Base-by-base conservation (phyloP, 2,329 filamentous ascomycete species). In the Alternaria sp. region DNA sequence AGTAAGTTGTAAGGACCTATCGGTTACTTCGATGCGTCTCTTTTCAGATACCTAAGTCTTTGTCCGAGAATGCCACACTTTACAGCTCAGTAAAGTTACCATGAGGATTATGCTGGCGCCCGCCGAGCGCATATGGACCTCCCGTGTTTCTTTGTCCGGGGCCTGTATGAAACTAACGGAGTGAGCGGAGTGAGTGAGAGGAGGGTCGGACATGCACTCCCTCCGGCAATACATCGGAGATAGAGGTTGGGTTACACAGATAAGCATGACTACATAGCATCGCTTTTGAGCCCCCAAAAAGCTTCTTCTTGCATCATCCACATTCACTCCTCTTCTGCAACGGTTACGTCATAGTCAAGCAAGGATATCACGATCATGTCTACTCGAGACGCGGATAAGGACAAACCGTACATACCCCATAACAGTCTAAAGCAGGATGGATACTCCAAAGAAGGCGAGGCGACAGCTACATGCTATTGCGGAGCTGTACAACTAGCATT, bases 381-480 rank as follows among this genome's bases (percentile, higher is more conserved):
- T 14, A 21, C 18, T 21, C 15, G 25, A 12, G 47, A 51, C 2
- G 6, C 28, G 18, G 15, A 51, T 5, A 51, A 51, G 26, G 20
- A 33, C 4, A 7, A n/a, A 28, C 26, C 47, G 11, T 15, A 33
- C 7, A 33, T 33, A 28, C 30, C 47, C 18, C 18, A 33, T 6
- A 51, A 51, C 18, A 51, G 26, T 33, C 26, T 51, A 33, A 33
- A 33, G 4, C 47, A 51, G 2, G 47, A 33, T 50, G 47, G 47
- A 0, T 50, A 50, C 18, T 50, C 47, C n/a, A 69, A 51, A 3
- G 67, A 74, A 18, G 67, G 65, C 23, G 67, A 69, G 33, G 75
- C 75, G 60, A 76, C 75, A 26, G 74, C 75, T 1, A 76, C 75
- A 7, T 78, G 75, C 60, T 78, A 69, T 64, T 78, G 75, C 28